Evolutionary conservation across 768 basidiomycete genomes (phyloP), one percentile per base, ranked within the genome.

Genomic region (Lentinula sp.): DNA sequence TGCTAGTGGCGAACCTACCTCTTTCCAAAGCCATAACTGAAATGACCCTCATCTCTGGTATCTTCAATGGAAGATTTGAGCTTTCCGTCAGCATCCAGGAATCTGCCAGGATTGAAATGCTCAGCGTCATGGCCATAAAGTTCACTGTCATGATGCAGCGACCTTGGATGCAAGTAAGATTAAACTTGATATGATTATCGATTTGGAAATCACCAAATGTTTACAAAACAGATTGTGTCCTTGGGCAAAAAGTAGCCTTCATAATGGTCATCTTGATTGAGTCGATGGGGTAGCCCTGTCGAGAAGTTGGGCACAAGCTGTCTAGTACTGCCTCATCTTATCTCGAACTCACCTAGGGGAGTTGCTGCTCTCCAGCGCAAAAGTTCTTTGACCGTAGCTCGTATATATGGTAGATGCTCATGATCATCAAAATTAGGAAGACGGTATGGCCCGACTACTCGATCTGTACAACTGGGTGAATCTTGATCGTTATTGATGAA

Each of bases 371-470:
- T 67, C 75, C 74, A 75, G 18, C 76, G 63, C 16, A 72, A 65
- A 1, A 71, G 64, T 62, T 79, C 78, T 60, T 72, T 74, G 35
- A 77, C 67, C 3, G 74, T 53, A 0, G 74, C 75, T 23, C 67
- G 68, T 8, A 75, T 62, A 53, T 75, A 78, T 0, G 76, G 75
- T 1, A 79, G 63, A 9, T 64, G 37, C 1, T 59, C 60, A 3
- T 69, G 62, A 60, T 78, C 78, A 18, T 63, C 68, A 35, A 75
- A 65, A 5, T 62, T 66, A 1, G 78, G 78, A 18, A 80, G 66
- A 3, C 74, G 67, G 7, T 65, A 70, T 1, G 58, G 58, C 0
- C 73, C 73, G 16, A 75, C 59, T 3, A 75, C 71, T 5, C 64
- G 31, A 49, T 78, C 78, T 46, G n/a, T 9, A 11, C 3, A 8